Evolutionary conservation across 2,329 filamentous ascomycete genomes (phyloP), one percentile per base, ranked within the genome.

Genomic region (Penicillium sp.): DNA sequence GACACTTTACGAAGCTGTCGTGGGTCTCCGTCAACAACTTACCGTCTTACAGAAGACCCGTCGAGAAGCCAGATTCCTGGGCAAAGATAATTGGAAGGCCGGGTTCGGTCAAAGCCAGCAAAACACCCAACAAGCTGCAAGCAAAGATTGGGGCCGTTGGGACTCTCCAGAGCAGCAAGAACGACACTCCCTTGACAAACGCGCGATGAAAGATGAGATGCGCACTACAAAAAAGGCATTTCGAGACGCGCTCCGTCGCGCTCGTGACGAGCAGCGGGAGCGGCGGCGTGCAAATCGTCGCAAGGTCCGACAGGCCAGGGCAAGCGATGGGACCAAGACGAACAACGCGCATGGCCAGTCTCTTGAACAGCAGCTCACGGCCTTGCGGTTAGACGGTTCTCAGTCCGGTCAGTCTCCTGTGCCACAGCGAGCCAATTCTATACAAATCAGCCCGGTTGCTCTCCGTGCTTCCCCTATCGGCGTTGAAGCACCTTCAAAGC

Each of bases 161-260:
- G 72, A 74, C 44, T 71, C 71, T 1, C 71, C 70, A 1, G 63
- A 71, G 22, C 64, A 72, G 51, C 67, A 67, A 21, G 59, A 69
- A 42, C 67, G 67, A 6, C 67, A 67, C 38, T 56, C 60, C 24
- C 61, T 61, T 1, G 67, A 74, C 27, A 63, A 62, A 16, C 64
- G 63, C 3, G 67, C 69, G 1, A 59, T 74, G 50, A 75, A 74
- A 52, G 67, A 70, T 42, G 73, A 77, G 56, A 63, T 73, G 49
- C 64, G 66, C n/a, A 66, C 67, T 1, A 70, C 73, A 5, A 70
- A 67, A 42, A 68, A 74, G 46, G 72, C 71, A 4, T 76, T 76
- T 55, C 61, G 67, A 9, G 69, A 71, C 8, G 61, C 74, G 5
- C 56, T 71, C 14, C 65, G 66, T 4, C 68, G 72, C 4, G 72